phyloP scores from a whole-genome alignment of 73 alveolate species.

The Durusdinium trenchii region DNA sequence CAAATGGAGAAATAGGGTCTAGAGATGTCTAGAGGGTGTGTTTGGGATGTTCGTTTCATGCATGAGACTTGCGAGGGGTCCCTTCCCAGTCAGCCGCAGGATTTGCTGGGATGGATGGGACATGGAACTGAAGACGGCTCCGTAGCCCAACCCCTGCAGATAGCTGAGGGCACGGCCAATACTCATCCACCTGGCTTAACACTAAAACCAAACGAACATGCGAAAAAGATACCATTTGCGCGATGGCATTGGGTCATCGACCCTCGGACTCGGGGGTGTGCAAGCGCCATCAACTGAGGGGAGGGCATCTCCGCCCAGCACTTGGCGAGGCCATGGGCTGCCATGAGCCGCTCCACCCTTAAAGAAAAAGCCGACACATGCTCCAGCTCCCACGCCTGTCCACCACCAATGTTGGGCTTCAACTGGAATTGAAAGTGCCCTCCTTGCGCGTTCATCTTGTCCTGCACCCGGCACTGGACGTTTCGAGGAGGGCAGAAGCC shows the following conservation, averaged over 20 bases:
- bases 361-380: not conserved
- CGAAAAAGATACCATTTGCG: not conserved
- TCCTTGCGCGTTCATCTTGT: slow-evolving; percentile 87
- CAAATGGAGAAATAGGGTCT: too few species aligned
- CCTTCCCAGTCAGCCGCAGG: too few species aligned
- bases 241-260: not conserved
- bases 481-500: not conserved
- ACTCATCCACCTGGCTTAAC: slow-evolving; percentile 84
- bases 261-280: not conserved
- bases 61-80: too few species aligned
- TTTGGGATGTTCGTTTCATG: too few species aligned
- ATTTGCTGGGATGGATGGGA: too few species aligned
- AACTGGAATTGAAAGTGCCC: slow-evolving; percentile 91
- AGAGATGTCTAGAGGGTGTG: not conserved
- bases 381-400: slow-evolving; percentile 45
- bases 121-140: too few species aligned
- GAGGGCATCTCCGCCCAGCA: not conserved
- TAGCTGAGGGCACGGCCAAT: slow-evolving; percentile 50
- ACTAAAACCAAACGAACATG: not conserved
- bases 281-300: not conserved
- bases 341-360: not conserved
- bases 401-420: slow-evolving; percentile 85
- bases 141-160: not conserved
- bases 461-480: not conserved
- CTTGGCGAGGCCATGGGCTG: not conserved